Evolutionary conservation across 2,329 filamentous ascomycete genomes (phyloP), one percentile per base, ranked within the genome.

Genomic region (Endoconidiophora laricicola): DNA sequence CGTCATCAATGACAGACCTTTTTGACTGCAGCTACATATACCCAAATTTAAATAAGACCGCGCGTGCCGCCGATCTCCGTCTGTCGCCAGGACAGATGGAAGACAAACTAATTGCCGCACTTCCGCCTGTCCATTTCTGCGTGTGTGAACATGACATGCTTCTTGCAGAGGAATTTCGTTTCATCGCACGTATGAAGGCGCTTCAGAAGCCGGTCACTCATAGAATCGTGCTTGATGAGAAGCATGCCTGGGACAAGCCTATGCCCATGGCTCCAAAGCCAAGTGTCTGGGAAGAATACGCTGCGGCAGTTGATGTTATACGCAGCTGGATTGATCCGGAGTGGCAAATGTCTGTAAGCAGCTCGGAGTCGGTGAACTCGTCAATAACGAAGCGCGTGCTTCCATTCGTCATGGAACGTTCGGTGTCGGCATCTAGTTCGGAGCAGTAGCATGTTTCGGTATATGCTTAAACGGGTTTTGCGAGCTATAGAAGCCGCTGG

Each of bases 71-170:
- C 6, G 69, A 78, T 52, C 74, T 73, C 2, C 70, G 71, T 18
- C 64, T 82, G 3, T 79, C 75, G 0, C 78, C 78, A 0, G 72
- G 69, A 3, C 66, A 74, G 6, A 76, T 78, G 51, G 60, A 69
- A 0, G 70, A 77, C 55, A 66, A 69, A 24, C 57, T 73, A n/a
- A 56, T 81, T 3, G 63, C 63, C 9, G 65, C 74, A 38, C 69
- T 79, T 2, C 65, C 70, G 0, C 70, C 72, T 14, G 61, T 81
- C 2, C 66, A 79, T 16, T 62, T 80, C 40, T 76, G 73, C 56
- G 70, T 78, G 2, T 81, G 78, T 62, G 78, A 81, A 62, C 74
- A 71, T 60, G 76, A 81, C 59, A 80, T 81, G 74, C 61, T 81
- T n/a, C 67, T 77, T 7, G 65, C 64, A 2, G 77, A 81, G 58